These are phyloP conservation scores for Platanthera zijinensis DNA, from an alignment of 106 monocot species.

Conservation along the genomic window DNA sequence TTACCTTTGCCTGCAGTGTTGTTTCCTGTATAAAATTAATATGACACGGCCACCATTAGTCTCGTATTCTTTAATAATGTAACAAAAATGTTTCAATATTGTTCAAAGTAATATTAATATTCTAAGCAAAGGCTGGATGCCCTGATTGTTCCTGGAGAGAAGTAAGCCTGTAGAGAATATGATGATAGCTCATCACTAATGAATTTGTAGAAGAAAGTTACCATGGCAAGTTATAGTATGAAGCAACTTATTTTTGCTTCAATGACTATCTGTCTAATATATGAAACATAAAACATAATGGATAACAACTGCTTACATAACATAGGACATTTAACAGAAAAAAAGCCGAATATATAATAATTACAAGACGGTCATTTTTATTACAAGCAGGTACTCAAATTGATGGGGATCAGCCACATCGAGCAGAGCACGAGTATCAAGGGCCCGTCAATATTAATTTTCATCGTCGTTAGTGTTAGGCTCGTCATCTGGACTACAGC, in stretches of 20 bases:
- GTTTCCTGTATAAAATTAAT: slow-evolving; percentile 36
- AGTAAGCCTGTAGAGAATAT: background rate
- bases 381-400: background rate
- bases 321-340: background rate
- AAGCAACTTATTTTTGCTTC: background rate
- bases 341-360: background rate
- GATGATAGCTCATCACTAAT: background rate
- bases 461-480: background rate
- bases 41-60: background rate
- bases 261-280: background rate
- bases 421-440: background rate
- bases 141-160: background rate
- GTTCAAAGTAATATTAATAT: background rate
- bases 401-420: background rate
- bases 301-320: background rate
- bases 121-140: background rate
- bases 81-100: background rate
- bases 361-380: background rate
- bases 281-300: background rate
- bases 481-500: background rate
- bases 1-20: slow-evolving; percentile 68
- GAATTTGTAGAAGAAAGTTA: background rate
- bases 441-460: background rate
- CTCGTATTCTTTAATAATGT: background rate
- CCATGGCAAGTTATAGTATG: background rate